Evolutionary conservation across 805 yeast genomes (phyloP).

Genomic region (Yarrowia osloensis): DNA sequence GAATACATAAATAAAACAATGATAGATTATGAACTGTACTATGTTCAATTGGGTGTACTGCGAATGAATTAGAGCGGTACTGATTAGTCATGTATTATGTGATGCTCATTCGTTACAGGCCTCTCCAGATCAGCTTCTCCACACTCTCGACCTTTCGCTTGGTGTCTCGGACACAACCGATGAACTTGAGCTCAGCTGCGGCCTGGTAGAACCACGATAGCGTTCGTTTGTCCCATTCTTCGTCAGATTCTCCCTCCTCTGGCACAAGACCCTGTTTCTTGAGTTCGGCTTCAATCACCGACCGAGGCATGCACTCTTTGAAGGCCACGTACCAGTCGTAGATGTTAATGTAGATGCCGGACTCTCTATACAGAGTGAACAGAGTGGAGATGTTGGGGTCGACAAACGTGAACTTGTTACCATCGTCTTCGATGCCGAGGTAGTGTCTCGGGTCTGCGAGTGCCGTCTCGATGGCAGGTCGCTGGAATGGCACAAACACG

Average conservation of each 20-base stretch:
- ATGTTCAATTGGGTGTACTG: background rate
- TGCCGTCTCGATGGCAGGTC: slow-evolving; percentile 48
- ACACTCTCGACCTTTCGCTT: slow-evolving; percentile 62
- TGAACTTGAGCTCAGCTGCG: slow-evolving; percentile 64
- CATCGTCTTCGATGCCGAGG: slow-evolving; percentile 35
- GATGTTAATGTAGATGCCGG: slow-evolving; percentile 66
- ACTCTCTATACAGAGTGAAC: slow-evolving; percentile 74
- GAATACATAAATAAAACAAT: background rate
- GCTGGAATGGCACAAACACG: slow-evolving; percentile 50
- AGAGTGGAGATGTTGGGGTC: slow-evolving; percentile 57
- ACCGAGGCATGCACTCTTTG: slow-evolving; percentile 41
- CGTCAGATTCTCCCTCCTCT: slow-evolving; percentile 40
- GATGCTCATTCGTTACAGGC: slow-evolving; percentile 44
- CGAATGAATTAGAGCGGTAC: too few species aligned
- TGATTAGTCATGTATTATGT: background rate
- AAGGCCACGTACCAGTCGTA: slow-evolving; percentile 69
- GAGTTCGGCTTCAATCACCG: slow-evolving; percentile 16
- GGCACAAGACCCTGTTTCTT: slow-evolving; percentile 9
- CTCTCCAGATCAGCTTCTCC: slow-evolving; percentile 74
- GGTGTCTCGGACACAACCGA: slow-evolving; percentile 68
- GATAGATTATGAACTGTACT: background rate
- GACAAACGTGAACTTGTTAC: slow-evolving; percentile 41
- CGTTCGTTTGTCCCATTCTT: slow-evolving; percentile 62
- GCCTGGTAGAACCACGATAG: slow-evolving; percentile 76
- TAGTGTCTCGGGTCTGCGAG: slow-evolving; percentile 47